A percentile compares a stretch with the other conserved stretches of the same genome.
phyloP scores from a whole-genome alignment of 495 filamentous ascomycete genomes.

The Trichoderma asperelloides region DNA sequence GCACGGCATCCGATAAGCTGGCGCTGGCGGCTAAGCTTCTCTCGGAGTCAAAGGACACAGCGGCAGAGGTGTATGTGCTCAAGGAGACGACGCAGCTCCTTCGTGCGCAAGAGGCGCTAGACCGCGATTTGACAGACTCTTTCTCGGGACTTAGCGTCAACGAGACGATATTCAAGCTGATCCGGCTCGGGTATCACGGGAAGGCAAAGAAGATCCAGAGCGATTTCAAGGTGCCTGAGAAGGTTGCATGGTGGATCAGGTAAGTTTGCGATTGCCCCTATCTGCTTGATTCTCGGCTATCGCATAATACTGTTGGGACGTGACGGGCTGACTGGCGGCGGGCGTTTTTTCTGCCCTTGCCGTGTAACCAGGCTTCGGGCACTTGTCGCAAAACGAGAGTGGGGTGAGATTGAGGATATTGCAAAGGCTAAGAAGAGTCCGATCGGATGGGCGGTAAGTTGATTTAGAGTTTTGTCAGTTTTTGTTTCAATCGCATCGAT shows the following conservation, averaged over 20 bases:
- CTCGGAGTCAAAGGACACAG: slow-evolving; percentile 70
- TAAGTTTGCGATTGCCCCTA: slow-evolving; percentile 19
- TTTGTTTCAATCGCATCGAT: background rate
- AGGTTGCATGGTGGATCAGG: slow-evolving; percentile 79
- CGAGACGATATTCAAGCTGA: slow-evolving; percentile 79
- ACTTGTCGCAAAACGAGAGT: slow-evolving; percentile 79
- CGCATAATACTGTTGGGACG: background rate
- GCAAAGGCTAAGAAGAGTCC: slow-evolving; percentile 64
- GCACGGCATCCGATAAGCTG: slow-evolving; percentile 68
- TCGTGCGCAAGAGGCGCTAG: slow-evolving; percentile 75
- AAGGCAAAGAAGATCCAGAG: slow-evolving; percentile 75
- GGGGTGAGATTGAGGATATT: slow-evolving; percentile 84
- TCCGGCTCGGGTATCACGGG: slow-evolving; percentile 64
- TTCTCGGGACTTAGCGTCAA: slow-evolving; percentile 81
- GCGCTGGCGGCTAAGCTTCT: slow-evolving; percentile 72
- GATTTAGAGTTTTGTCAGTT: background rate
- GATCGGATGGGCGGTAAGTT: slow-evolving; percentile 89
- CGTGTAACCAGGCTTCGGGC: slow-evolving; percentile 57
- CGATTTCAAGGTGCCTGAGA: slow-evolving; percentile 90
- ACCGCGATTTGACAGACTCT: slow-evolving; percentile 66
- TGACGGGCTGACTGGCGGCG: slow-evolving; percentile 5
- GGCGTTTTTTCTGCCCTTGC: background rate
- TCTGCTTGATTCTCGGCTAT: background rate
- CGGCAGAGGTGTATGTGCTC: slow-evolving; percentile 63
- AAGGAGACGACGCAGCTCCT: slow-evolving; percentile 71